Conservation (phyloP, 805 yeast genomes). For the Kodamaea restingae region DNA sequence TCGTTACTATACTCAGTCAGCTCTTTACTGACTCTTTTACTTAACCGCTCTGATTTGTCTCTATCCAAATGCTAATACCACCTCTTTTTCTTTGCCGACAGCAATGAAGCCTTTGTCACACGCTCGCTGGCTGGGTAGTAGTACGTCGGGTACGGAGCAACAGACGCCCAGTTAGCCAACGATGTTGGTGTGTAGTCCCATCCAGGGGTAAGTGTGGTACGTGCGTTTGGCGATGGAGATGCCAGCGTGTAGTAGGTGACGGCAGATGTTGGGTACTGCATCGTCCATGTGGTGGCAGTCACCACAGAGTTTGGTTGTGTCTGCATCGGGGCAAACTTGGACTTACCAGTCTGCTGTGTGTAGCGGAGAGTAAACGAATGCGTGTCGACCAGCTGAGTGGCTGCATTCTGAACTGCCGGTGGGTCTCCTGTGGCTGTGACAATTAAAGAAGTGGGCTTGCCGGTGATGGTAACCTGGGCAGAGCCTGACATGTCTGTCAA, state of each 20-base stretch:
- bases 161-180: slow-evolving; percentile 63
- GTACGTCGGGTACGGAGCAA: slow-evolving; percentile 63
- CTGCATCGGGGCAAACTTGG: slow-evolving; percentile 92
- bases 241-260: slow-evolving; percentile 51
- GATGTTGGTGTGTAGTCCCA: slow-evolving; percentile 72
- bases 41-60: too few relatives aligned
- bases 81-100: slow-evolving; percentile 31
- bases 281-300: slow-evolving; percentile 63
- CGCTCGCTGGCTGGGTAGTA: slow-evolving; percentile 61
- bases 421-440: slow-evolving; percentile 38
- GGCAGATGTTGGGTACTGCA: slow-evolving; percentile 63
- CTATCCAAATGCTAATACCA: slow-evolving; percentile 28
- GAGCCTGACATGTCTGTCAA: slow-evolving; percentile 73
- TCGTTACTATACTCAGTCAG: too few relatives aligned
- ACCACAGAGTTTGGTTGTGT: slow-evolving; percentile 72
- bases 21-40: too few relatives aligned
- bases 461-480: slow-evolving; percentile 8
- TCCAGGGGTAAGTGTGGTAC: slow-evolving; percentile 78
- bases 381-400: slow-evolving; percentile 23
- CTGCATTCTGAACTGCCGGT: slow-evolving; percentile 40
- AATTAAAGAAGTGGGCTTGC: slow-evolving; percentile 5
- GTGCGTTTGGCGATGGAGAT: slow-evolving; percentile 38
- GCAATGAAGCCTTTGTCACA: slow-evolving; percentile 37
- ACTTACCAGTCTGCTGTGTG: slow-evolving; percentile 69
- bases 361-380: slow-evolving; percentile 67